A percentile compares a stretch with the other conserved stretches of the same genome.
Conservation (phyloP, 805 yeast genomes). For the Candida ipomoeae region DNA sequence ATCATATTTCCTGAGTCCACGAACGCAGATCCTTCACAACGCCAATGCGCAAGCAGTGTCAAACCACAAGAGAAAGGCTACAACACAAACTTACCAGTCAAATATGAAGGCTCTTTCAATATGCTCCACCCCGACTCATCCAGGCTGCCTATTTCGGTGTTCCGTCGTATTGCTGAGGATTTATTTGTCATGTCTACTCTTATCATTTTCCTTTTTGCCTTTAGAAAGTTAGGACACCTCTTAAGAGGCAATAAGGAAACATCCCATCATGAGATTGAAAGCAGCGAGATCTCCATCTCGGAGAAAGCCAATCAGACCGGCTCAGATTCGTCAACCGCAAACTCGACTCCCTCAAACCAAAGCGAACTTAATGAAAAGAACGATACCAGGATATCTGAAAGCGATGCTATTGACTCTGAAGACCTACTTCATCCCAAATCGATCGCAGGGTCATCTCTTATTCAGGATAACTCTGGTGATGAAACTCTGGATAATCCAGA, state of each 20-base stretch:
- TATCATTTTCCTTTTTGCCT: constrained; percentile 29
- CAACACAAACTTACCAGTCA: constrained; percentile 1
- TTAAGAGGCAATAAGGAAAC: not conserved
- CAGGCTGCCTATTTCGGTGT: constrained; percentile 12
- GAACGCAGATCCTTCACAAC: constrained; percentile 1
- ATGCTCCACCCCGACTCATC: not conserved
- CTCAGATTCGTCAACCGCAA: not conserved
- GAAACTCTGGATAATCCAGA: constrained; percentile 10
- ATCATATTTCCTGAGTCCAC: constrained; percentile 27
- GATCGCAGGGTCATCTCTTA: not conserved
- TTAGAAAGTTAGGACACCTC: constrained; percentile 24
- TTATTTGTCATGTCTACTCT: constrained; percentile 42
- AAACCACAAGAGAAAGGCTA: not conserved
- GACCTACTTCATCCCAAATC: not conserved
- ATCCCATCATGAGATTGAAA: not conserved
- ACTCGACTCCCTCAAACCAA: not conserved
- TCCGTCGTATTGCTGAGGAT: constrained; percentile 44
- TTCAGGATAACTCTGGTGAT: constrained; percentile 1
- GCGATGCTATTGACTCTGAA: not conserved
- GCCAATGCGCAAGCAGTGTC: not conserved
- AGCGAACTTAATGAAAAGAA: not conserved
- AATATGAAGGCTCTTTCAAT: not conserved
- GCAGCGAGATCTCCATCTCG: not conserved
- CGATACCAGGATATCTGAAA: not conserved
- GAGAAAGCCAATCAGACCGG: not conserved